Conservation (phyloP, 2,329 filamentous ascomycete genomes). For the Verticillium dahliae region DNA sequence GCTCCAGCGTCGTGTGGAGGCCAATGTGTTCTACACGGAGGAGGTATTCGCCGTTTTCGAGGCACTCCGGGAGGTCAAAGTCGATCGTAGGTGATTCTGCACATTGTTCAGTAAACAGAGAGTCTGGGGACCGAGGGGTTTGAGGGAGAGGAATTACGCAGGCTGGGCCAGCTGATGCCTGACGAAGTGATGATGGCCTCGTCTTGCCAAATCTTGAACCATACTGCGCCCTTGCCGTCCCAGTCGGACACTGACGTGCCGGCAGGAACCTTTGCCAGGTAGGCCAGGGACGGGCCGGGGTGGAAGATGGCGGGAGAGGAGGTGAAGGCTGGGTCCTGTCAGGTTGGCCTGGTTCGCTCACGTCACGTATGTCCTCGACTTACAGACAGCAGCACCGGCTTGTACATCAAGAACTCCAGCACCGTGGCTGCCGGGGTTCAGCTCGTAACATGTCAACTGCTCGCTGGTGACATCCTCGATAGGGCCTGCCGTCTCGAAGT, state of each 20-base stretch:
- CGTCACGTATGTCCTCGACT: conserved; percentile 3
- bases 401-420: conserved; percentile 12
- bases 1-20: conserved; percentile 34
- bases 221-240: conserved; percentile 28
- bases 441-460: conserved; percentile 23
- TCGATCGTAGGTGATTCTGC: conserved; percentile 15
- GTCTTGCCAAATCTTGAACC: conserved; percentile 39
- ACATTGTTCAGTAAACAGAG: not conserved
- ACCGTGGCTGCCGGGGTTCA: conserved; percentile 8
- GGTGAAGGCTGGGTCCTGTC: conserved; percentile 21
- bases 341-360: not conserved
- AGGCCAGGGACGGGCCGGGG: conserved; percentile 32
- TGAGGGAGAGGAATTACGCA: conserved; percentile 16
- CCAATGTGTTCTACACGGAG: conserved; percentile 35
- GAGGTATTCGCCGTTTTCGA: conserved; percentile 34
- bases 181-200: conserved; percentile 25
- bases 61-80: conserved; percentile 34
- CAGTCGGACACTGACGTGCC: conserved; percentile 23
- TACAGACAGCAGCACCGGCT: conserved; percentile 4
- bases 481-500: conserved; percentile 20
- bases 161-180: conserved; percentile 32
- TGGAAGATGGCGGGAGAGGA: conserved; percentile 32
- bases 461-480: conserved; percentile 20
- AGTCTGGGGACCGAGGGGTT: not conserved
- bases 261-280: conserved; percentile 27